Percentiles rank a stretch among this genome's conserved stretches.
These are phyloP conservation scores for Spatholobus suberectus DNA, from an alignment of 306 rosid genomes.

Conservation along the genomic window DNA sequence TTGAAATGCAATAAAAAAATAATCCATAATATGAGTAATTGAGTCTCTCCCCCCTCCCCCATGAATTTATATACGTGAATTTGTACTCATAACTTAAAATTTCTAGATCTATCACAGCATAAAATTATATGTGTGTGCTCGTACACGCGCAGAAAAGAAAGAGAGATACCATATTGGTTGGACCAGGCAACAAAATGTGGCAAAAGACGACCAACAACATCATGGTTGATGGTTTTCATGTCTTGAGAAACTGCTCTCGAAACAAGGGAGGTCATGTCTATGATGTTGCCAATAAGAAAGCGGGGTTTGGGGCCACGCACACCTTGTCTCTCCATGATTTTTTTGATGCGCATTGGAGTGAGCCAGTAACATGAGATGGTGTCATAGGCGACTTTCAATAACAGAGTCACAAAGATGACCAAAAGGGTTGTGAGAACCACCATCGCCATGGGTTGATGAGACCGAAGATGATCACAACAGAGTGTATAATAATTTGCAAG, in stretches of 20 bases:
- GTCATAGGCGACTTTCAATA: conserved; percentile 51
- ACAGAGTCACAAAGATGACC: conserved; percentile 37
- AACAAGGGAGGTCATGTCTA: conserved; percentile 58
- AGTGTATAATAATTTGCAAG: neutral
- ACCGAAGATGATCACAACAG: neutral
- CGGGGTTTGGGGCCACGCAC: conserved; percentile 80
- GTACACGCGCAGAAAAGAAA: neutral
- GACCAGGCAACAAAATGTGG: conserved; percentile 96
- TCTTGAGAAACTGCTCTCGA: conserved; percentile 60
- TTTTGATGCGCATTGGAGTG: conserved; percentile 74
- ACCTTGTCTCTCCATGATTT: conserved; percentile 82
- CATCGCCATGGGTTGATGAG: neutral
- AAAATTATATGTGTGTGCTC: neutral
- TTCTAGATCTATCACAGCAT: neutral
- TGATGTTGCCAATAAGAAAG: conserved; percentile 71
- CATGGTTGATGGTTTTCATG: conserved; percentile 77
- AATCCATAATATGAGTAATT: no score
- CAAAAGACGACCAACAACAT: conserved; percentile 76
- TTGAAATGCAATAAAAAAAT: no score
- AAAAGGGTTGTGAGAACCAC: conserved; percentile 49
- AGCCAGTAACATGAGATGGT: conserved; percentile 63
- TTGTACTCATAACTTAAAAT: neutral
- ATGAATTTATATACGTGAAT: no score
- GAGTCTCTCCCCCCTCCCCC: no score
- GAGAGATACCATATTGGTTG: conserved; percentile 60